Evolutionary conservation across 345 rosid genomes (phyloP).

Genomic region (Murraya paniculata): DNA sequence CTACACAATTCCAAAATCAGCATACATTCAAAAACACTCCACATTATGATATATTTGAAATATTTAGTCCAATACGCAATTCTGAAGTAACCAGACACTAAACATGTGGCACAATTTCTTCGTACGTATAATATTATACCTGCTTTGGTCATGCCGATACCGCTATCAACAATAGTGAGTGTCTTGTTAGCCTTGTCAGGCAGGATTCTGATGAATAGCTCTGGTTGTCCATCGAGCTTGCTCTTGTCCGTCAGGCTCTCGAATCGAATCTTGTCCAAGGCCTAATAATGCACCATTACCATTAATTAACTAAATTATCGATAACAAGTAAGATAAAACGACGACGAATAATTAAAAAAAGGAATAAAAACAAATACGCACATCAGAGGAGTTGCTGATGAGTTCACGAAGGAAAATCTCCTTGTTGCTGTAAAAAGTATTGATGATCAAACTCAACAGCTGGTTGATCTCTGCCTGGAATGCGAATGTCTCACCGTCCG

Average conservation of each 20-base stretch:
- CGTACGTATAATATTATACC: slow-evolving; percentile 27
- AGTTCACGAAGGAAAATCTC: slow-evolving; percentile 82
- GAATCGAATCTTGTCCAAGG: slow-evolving; percentile 77
- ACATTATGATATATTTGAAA: no score
- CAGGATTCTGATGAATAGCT: slow-evolving; percentile 67
- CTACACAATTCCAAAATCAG: slow-evolving; percentile 19
- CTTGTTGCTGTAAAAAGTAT: slow-evolving; percentile 91
- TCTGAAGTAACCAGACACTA: neutral
- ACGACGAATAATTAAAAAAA: neutral
- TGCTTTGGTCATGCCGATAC: slow-evolving; percentile 88
- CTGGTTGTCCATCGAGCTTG: slow-evolving; percentile 85
- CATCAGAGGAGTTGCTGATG: slow-evolving; percentile 68
- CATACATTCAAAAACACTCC: neutral
- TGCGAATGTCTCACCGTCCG: slow-evolving; percentile 84
- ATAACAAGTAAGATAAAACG: no score
- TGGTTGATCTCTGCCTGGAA: slow-evolving; percentile 95
- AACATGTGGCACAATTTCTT: neutral
- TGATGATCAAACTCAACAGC: slow-evolving; percentile 78
- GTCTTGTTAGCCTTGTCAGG: slow-evolving; percentile 79
- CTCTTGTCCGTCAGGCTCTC: slow-evolving; percentile 83
- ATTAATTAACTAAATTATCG: neutral
- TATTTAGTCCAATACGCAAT: no score
- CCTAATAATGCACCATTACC: slow-evolving; percentile 29
- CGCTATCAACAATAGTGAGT: slow-evolving; percentile 72
- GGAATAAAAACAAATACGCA: slow-evolving; percentile 24